Conservation (phyloP, 2,329 filamentous ascomycete genomes). For the Myriosclerotinia duriaeana region DNA sequence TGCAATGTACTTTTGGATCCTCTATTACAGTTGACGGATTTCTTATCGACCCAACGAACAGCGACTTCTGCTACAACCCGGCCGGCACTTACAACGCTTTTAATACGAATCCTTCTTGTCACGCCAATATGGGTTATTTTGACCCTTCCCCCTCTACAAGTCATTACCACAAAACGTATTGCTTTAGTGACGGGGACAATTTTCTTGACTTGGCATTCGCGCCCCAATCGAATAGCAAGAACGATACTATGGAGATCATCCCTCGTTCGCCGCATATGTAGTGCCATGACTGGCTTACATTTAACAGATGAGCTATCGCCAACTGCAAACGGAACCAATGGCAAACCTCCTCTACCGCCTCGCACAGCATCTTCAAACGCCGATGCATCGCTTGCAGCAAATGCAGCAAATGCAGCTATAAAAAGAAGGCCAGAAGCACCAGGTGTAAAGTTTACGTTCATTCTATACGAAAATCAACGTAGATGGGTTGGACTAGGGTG, state of each 20-base stretch:
- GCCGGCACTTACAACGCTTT: constrained; percentile 84
- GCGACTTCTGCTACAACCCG: constrained; percentile 88
- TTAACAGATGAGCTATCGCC: constrained; percentile 55
- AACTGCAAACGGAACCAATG: constrained; percentile 28
- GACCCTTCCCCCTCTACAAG: constrained; percentile 75
- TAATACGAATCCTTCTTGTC: constrained; percentile 83
- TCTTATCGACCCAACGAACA: constrained; percentile 85
- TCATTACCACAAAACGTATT: constrained; percentile 84
- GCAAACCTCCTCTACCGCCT: constrained; percentile 40
- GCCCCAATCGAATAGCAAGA: constrained; percentile 78
- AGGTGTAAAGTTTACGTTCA: constrained; percentile 93
- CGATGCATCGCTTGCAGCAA: constrained; percentile 41
- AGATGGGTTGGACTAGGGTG: constrained; percentile 94
- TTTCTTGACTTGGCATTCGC: constrained; percentile 86
- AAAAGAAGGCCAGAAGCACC: constrained; percentile 56
- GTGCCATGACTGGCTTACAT: constrained; percentile 75
- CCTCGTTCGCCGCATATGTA: constrained; percentile 66
- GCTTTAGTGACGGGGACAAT: constrained; percentile 84
- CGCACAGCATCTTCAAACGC: constrained; percentile 33
- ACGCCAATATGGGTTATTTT: constrained; percentile 85
- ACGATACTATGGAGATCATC: constrained; percentile 88
- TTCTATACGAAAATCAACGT: constrained; percentile 93
- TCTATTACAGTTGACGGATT: constrained; percentile 84
- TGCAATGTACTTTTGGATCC: constrained; percentile 93
- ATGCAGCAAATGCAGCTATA: constrained; percentile 42